Base-by-base conservation (phyloP, 1,139 yeast genomes). In the Arxiozyma slooffiae region DNA sequence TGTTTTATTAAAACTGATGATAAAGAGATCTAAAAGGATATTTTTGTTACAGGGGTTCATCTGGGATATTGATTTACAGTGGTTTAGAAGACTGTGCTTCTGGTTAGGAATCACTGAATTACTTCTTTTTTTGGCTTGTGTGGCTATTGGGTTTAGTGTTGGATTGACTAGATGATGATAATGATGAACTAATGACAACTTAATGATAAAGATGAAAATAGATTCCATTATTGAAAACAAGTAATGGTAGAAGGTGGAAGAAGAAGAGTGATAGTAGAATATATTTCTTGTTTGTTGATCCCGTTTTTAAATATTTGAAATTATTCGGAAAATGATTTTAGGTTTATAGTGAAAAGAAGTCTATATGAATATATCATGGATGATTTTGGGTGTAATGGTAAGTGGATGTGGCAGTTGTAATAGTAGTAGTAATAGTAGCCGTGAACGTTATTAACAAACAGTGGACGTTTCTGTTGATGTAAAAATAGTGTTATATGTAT, bases 61-160 rank as follows among this genome's bases (percentile, higher is more conserved):
- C 11, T 62, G 66, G 65, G 60, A 62, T 36, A 46, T 61, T 2
- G 61, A 62, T 45, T 43, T 63, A 14, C 45, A 41, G 11, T 61
- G 65, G 66, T 55, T 64, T 42, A 51, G 64, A 44, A 50, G 41
- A 9, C n/a, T 56, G 21, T 63, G 64, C 49, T 44, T 63, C 17
- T 36, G 52, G 18, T 38, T 60, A 14, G 67, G 67, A 1, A 16
- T 49, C 8, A 9, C 56, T 1, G 67, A 63, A 43, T 26, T 54
- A 1, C 21, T 61, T n/a, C 52, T 53, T 7, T 53, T 62, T 1
- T 44, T 66, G 14, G 69, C 67, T 3, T 61, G 67, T 50, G 60
- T 69, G 18, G 65, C 64, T 14, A 53, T 64, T 37, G 71, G 70
- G 1, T 61, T 69, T 48, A 72, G 71, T 5, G 70, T 69, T 18